Evolutionary conservation across 2,329 filamentous ascomycete species (phyloP), one percentile per base, ranked within the genome.

Genomic region (Cercospora sojina): DNA sequence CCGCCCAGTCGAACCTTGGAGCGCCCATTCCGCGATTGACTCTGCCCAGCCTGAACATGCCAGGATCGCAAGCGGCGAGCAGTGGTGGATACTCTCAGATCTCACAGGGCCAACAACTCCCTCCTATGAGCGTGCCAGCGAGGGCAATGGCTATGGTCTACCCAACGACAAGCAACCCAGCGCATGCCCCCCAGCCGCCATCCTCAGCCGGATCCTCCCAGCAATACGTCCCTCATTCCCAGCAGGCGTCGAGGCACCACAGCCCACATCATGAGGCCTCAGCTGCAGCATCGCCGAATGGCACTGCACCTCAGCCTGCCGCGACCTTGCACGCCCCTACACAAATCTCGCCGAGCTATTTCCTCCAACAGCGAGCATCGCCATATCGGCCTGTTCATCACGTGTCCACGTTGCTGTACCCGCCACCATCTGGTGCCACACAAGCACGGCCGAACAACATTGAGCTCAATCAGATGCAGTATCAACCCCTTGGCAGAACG

Each of bases 331-430:
- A 76, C 41, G 74, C 74, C 49, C 69, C 74, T 5, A 87, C 88
- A 53, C 90, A 91, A 32, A 86, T 95, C 70, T 98, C 95, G 32
- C 94, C 94, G 0, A 93, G 91, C 10, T 87, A 92, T 74, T 96
- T 96, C 79, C 83, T 97, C 41, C 90, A 91, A 74, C 92, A 97
- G 77, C 87, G 95, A 64, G 89, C 91, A 69, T 98, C 94, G 64
- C 95, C 95, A 3, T 98, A 98, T 79, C 91, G 92, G 70, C 94
- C 94, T 1, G 90, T 97, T 43, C 90, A 93, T 62, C 87, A 92
- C 67, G 92, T 97, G 66, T 93, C 95, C 72, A 96, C 92, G 0
- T 86, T 98, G n/a, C 84, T 97, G 31, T 92, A 95, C 66, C 93
- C 93, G 32, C 92, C 93, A 6, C 91, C 93, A 0, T 91, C 91